Base-by-base conservation (phyloP, 306 rosid species). In the Ormosia semicastrata region DNA sequence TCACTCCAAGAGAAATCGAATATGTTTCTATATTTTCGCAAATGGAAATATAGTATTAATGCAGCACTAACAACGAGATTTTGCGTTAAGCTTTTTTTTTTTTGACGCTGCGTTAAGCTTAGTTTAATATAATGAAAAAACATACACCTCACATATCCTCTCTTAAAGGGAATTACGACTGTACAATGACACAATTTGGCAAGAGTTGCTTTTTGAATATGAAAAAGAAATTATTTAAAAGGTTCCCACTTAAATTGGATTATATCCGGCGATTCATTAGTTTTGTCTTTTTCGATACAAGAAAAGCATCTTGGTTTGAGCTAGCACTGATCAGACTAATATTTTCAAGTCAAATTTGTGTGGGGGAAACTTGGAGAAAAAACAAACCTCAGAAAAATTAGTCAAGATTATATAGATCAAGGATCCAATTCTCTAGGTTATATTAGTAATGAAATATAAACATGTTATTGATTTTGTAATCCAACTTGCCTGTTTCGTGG, bases 401-500 rank as follows among this genome's bases (percentile, higher is more conserved):
- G 12, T 62, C 9, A 46, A 72, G 73, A 81, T 83, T 71, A 41
- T 63, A 41, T 34, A 46, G 63, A 81, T 64, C 13, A 30, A 69
- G 70, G 73, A 88, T 86, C 83, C 85, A 83, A 66, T 75, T 79
- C 65, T 69, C 68, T 57, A 46, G 75, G 78, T 15, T 24, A 24
- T 24, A 24, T 59, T 59, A 44, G 71, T 50, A 57, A 71, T 47
- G 13, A 64, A 14, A 63, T 4, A 66, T 7, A 40, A 59, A 57
- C 81, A 56, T 37, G 50, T 12, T 39, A 13, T 32, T 49, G 4
- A 46, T 77, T 77, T 58, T 75, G 73, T 50, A 76, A 76, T 57
- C 84, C 87, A 82, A 72, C 84, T 84, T 84, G 80, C 80, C 47
- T 66, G 79, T 52, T 79, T 56, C 12, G 54, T 64, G 77, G 78